Evolutionary conservation across 2,329 filamentous ascomycete genomes (phyloP).

Genomic region (Botrytis aclada): DNA sequence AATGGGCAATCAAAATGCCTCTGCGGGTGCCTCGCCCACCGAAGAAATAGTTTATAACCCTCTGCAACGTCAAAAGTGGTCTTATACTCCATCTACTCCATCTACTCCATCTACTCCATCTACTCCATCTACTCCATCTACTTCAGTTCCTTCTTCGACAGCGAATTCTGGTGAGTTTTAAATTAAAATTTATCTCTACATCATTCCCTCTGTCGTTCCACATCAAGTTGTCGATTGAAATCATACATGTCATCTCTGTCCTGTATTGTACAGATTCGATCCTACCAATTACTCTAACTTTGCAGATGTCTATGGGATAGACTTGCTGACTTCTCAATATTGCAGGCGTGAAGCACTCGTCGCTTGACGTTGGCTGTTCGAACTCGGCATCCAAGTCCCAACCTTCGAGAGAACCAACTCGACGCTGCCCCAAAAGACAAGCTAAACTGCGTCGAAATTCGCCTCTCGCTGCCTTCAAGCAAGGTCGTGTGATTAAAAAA

Average conservation of each 20-base stretch:
- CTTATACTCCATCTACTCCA: background rate
- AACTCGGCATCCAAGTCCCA: background rate
- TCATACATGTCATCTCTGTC: background rate
- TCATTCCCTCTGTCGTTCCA: background rate
- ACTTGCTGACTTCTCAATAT: background rate
- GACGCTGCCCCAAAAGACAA: background rate
- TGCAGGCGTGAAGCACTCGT: background rate
- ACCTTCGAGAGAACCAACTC: background rate
- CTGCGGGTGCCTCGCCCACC: background rate
- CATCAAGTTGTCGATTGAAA: background rate
- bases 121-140: background rate
- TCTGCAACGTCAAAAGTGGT: background rate
- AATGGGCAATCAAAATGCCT: background rate
- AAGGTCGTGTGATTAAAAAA: background rate
- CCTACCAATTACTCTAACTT: background rate
- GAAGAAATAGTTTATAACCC: background rate
- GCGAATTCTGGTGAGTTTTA: background rate
- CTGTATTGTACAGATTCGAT: background rate
- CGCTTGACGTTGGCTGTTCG: background rate
- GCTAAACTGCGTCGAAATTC: background rate
- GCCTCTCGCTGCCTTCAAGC: background rate
- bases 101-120: background rate
- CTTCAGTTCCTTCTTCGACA: background rate
- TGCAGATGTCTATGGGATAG: background rate
- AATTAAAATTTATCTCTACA: background rate